Percentiles rank a stretch among this genome's conserved stretches.
phyloP scores from a whole-genome alignment of 371 early-diverging fungal species.

The Syncephalastrum racemosum region DNA sequence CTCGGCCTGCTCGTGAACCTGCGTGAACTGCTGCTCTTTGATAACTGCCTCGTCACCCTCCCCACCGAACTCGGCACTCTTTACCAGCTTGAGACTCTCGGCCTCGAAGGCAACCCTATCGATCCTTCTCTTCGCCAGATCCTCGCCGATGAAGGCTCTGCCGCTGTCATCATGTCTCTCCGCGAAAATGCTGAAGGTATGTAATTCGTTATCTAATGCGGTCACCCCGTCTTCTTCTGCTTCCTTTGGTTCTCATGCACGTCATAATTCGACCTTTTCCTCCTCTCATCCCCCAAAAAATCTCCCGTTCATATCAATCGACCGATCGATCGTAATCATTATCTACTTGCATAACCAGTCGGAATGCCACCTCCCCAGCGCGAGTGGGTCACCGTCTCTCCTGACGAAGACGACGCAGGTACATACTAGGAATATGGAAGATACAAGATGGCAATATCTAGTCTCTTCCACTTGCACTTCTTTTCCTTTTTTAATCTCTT shows the following conservation, averaged over 20 bases:
- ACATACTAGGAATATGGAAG: not conserved
- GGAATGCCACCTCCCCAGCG: constrained; percentile 88
- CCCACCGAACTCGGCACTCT: constrained; percentile 94
- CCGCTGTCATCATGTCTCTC: constrained; percentile 85
- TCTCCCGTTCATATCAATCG: too few relatives aligned
- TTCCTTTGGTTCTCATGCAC: not conserved
- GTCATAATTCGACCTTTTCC: too few relatives aligned
- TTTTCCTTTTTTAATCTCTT: too few relatives aligned
- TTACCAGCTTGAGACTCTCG: constrained; percentile 90
- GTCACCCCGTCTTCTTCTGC: constrained; percentile 5
- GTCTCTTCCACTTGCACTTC: not conserved
- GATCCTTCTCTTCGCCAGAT: constrained; percentile 80
- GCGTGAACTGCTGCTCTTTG: constrained; percentile 88
- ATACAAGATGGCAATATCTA: not conserved
- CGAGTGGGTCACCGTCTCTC: constrained; percentile 84
- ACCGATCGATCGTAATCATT: too few relatives aligned
- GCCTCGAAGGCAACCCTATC: constrained; percentile 97
- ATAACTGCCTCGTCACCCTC: constrained; percentile 87
- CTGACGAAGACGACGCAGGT: constrained; percentile 16
- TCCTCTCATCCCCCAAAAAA: too few relatives aligned
- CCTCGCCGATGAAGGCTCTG: constrained; percentile 86
- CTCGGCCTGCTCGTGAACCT: constrained; percentile 86
- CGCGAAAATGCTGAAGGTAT: constrained; percentile 89
- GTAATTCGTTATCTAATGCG: too few relatives aligned
- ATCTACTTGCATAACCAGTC: constrained; percentile 43